Percentiles rank a stretch among this genome's conserved stretches.
phyloP scores from a whole-genome alignment of 208 protist species.

The Trypanosoma congolense region DNA sequence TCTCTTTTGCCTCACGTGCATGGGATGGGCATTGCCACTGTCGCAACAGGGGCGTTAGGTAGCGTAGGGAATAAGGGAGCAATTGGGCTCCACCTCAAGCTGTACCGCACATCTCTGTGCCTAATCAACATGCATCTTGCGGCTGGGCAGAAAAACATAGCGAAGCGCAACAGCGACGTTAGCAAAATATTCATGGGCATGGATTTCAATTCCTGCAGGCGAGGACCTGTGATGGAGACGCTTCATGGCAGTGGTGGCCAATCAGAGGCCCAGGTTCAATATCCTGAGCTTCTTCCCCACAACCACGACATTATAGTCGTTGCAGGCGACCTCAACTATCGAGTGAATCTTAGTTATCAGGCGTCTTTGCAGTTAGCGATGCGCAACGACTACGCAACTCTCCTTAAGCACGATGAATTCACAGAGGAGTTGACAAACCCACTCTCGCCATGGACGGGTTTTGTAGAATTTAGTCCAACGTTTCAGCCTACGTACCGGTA shows the following conservation, averaged over 20 bases:
- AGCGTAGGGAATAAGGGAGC: conserved; percentile 92
- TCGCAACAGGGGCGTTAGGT: conserved; percentile 81
- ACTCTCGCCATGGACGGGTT: conserved; percentile 76
- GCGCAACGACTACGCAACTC: conserved; percentile 24
- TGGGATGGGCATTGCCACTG: conserved; percentile 53
- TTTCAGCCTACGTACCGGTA: conserved; percentile 90
- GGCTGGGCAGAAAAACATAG: conserved; percentile 81
- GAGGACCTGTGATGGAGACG: conserved; percentile 4
- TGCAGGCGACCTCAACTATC: conserved; percentile 93
- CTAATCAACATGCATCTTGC: conserved; percentile 92
- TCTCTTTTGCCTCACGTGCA: conserved; percentile 44
- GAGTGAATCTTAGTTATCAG: conserved; percentile 76
- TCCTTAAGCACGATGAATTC: conserved; percentile 85
- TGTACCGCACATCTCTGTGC: conserved; percentile 78
- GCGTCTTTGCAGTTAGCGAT: conserved; percentile 40
- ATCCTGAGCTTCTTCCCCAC: conserved; percentile 54
- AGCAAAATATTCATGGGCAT: conserved; percentile 78
- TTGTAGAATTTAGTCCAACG: conserved; percentile 56
- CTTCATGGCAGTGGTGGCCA: background rate
- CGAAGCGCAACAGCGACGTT: conserved; percentile 89
- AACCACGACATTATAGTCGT: conserved; percentile 88
- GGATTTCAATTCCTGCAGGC: conserved; percentile 75
- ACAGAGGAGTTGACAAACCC: conserved; percentile 50
- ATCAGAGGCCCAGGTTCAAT: conserved; percentile 23
- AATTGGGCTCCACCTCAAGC: conserved; percentile 69